Evolutionary conservation across 1,284 basidiomycete genomes (phyloP).

Genomic region (Athelia sp.): DNA sequence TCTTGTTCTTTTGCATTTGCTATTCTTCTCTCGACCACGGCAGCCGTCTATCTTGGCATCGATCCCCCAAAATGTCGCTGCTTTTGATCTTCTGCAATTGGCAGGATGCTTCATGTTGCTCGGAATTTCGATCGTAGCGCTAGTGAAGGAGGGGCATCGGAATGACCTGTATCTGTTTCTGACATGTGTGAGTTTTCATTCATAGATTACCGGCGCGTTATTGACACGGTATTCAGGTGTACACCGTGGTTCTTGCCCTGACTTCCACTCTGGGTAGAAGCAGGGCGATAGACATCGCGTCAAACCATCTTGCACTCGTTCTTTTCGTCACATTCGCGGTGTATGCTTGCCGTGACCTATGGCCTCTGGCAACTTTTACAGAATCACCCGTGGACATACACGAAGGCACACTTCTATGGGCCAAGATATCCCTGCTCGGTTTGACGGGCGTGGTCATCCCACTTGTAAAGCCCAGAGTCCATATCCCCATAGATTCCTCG

Average conservation of each 20-base stretch:
- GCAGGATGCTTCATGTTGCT: conserved; percentile 19
- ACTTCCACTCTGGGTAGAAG: conserved; percentile 8
- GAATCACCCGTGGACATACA: conserved; percentile 34
- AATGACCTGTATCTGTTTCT: conserved; percentile 18
- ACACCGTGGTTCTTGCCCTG: conserved; percentile 16
- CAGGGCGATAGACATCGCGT: conserved; percentile 5
- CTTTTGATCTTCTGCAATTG: conserved; percentile 20
- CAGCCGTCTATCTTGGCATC: too few species aligned
- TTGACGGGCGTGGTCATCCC: conserved; percentile 39
- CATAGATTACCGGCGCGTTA: too few species aligned
- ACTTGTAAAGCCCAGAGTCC: conserved; percentile 38
- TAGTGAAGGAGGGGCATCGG: conserved; percentile 9
- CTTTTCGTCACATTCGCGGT: conserved; percentile 36
- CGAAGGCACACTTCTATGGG: conserved; percentile 30
- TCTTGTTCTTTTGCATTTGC: conserved; percentile 9
- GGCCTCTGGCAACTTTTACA: conserved; percentile 40
- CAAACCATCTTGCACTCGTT: conserved; percentile 23
- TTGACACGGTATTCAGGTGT: conserved; percentile 11
- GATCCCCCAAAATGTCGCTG: too few species aligned
- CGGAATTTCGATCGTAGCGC: conserved; percentile 16
- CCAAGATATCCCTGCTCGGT: conserved; percentile 32
- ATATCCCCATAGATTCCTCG: conserved; percentile 35
- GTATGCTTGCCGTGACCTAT: conserved; percentile 47
- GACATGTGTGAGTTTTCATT: conserved; percentile 15
- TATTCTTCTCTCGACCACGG: conserved; percentile 6